Percentiles rank a stretch among this genome's conserved stretches.
Conservation (phyloP, 208 protist species). For the Wallacemonas rigidus region DNA sequence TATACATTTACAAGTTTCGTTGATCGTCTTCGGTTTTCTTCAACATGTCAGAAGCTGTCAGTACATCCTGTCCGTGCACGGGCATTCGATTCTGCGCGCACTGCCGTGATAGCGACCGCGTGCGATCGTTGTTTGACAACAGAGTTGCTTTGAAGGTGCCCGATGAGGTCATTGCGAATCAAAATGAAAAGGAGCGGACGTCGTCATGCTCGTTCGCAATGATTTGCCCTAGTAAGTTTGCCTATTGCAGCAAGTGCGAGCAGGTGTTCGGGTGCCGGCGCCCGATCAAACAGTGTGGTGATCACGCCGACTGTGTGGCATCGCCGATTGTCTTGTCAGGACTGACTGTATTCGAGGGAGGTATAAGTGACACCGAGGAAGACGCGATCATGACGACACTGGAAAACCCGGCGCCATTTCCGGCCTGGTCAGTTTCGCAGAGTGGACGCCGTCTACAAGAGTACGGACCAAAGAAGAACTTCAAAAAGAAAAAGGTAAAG, state of each 20-base stretch:
- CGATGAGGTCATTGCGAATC: constrained; percentile 50
- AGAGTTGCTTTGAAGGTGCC: constrained; percentile 30
- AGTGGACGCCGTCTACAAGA: constrained; percentile 89
- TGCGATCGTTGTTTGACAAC: constrained; percentile 46
- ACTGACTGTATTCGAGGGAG: constrained; percentile 45
- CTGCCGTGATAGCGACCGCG: constrained; percentile 55
- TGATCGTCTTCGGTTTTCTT: not conserved
- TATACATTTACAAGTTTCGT: too few relatives aligned
- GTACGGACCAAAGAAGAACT: constrained; percentile 83
- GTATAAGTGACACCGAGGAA: constrained; percentile 59
- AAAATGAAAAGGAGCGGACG: constrained; percentile 45
- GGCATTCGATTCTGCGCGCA: constrained; percentile 77
- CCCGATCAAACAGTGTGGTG: constrained; percentile 37
- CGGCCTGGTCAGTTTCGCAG: constrained; percentile 78
- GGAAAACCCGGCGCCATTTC: constrained; percentile 59
- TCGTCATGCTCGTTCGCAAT: constrained; percentile 77
- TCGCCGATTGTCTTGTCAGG: constrained; percentile 36
- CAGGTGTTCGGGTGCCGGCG: constrained; percentile 29
- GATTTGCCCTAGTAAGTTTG: constrained; percentile 39
- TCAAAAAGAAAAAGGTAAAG: constrained; percentile 87
- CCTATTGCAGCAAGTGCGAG: constrained; percentile 51
- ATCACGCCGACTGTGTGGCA: constrained; percentile 34
- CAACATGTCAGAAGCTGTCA: not conserved
- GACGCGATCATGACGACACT: constrained; percentile 48
- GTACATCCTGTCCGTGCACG: constrained; percentile 48